Percentiles rank a stretch among this genome's conserved stretches.
Evolutionary conservation across 805 yeast species (phyloP).

Genomic region (Cyberlindnera xylosilytica): DNA sequence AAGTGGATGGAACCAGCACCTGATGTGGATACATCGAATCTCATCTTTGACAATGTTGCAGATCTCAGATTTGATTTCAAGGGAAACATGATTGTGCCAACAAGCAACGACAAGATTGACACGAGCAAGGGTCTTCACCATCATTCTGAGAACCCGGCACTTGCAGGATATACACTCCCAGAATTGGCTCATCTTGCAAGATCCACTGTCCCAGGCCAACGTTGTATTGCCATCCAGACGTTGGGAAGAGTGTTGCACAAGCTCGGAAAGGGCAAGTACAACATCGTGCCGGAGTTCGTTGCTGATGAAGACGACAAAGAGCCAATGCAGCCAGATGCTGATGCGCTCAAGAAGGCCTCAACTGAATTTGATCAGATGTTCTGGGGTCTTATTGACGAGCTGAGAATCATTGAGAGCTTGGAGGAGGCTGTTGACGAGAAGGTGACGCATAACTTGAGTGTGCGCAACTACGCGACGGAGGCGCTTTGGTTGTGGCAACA

Average conservation of each 20-base stretch:
- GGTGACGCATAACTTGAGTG: slow-evolving; percentile 62
- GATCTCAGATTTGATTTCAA: slow-evolving; percentile 86
- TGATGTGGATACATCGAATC: slow-evolving; percentile 32
- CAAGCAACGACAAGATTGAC: slow-evolving; percentile 44
- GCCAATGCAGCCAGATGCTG: slow-evolving; percentile 31
- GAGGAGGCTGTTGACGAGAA: slow-evolving; percentile 66
- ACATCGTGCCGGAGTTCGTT: slow-evolving; percentile 45
- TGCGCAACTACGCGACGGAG: slow-evolving; percentile 79
- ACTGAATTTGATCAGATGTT: slow-evolving; percentile 41
- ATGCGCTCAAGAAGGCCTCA: slow-evolving; percentile 29
- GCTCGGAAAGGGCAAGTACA: slow-evolving; percentile 60
- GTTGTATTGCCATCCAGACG: slow-evolving; percentile 82
- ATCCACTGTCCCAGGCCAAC: slow-evolving; percentile 78
- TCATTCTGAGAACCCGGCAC: slow-evolving; percentile 81
- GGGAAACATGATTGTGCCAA: slow-evolving; percentile 69
- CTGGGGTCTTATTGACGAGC: slow-evolving; percentile 68
- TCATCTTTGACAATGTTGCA: slow-evolving; percentile 44
- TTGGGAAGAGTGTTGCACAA: slow-evolving; percentile 84
- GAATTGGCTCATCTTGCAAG: slow-evolving; percentile 80
- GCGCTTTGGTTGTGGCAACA: slow-evolving; percentile 86
- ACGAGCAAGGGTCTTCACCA: slow-evolving; percentile 78
- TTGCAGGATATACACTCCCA: slow-evolving; percentile 87
- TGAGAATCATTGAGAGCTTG: slow-evolving; percentile 62
- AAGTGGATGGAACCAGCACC: slow-evolving; percentile 88
- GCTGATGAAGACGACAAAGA: slow-evolving; percentile 19